Percentiles rank a stretch among this genome's conserved stretches.
Conservation (phyloP, 495 filamentous ascomycete genomes). For the Evansstolkia leycettana region DNA sequence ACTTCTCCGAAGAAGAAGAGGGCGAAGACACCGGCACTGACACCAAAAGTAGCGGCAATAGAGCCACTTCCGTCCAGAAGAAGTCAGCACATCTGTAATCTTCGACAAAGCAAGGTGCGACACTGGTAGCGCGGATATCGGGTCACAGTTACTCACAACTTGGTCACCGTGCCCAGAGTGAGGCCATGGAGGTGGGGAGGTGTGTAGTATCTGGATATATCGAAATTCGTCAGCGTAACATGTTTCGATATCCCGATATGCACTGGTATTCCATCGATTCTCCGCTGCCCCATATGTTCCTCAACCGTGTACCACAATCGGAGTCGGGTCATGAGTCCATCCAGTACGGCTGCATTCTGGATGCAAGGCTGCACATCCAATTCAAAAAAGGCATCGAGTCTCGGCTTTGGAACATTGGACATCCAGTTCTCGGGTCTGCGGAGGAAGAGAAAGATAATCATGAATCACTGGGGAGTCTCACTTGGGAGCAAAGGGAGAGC, state of each 20-base stretch:
- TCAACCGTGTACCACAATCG: too few relatives aligned
- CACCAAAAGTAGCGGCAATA: constrained; percentile 46
- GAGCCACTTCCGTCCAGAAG: constrained; percentile 28
- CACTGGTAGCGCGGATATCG: neutral
- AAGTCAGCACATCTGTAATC: constrained; percentile 3
- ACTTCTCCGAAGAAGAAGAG: constrained; percentile 63
- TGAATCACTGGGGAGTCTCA: constrained; percentile 17
- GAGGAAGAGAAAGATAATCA: neutral
- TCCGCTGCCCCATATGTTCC: too few relatives aligned
- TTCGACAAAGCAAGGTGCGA: neutral
- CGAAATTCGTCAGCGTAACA: constrained; percentile 4
- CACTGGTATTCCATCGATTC: too few relatives aligned
- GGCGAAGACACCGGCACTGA: constrained; percentile 47
- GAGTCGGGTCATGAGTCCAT: too few relatives aligned
- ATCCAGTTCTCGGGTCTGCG: neutral
- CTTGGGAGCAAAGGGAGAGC: constrained; percentile 30
- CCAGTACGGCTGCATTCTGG: too few relatives aligned
- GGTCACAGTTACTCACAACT: constrained; percentile 32
- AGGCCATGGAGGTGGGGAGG: constrained; percentile 38
- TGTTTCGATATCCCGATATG: too few relatives aligned
- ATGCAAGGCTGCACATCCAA: too few relatives aligned
- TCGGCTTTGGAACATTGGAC: too few relatives aligned
- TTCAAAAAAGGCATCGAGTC: too few relatives aligned
- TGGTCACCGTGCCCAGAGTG: constrained; percentile 27
- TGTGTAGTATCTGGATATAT: constrained; percentile 35